Base-by-base conservation (phyloP, 2,329 filamentous ascomycete species). In the Metarhizium rileyi region DNA sequence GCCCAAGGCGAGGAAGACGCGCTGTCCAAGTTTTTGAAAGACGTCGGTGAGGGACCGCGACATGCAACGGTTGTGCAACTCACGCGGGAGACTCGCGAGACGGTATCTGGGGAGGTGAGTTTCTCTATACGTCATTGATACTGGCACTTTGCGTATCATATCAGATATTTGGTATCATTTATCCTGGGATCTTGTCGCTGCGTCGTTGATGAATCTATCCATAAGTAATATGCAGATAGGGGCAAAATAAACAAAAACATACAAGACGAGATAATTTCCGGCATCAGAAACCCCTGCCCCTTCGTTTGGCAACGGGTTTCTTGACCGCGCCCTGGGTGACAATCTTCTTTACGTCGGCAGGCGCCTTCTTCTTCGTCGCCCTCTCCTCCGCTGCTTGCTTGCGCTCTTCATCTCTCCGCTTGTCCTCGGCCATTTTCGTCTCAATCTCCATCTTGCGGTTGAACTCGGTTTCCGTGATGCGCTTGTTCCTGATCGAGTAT, bases 401-500 rank as follows among this genome's bases (percentile, higher is more conserved):
- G 55, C 74, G 72, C 53, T 79, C 73, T 57, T 86, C 78, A 54
- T 86, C 82, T 20, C 74, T 71, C 50, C 80, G 78, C 65, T 89
- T 88, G 63, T 96, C 90, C 55, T 86, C 83, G 1, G 86, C 89
- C 86, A 96, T 96, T 68, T 95, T 81, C 3, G 86, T 77, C 70
- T 96, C 90, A 54, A 96, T 90, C 68, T 96, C 90, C 77, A 95
- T 90, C 66, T 87, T 90, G 47, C 82, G 77, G 63, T 95, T 96
- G 65, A 95, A 95, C 65, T 96, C 91, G 16, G 83, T 84, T 70
- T 97, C 91, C 0, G 86, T 91, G 44, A 95, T 81, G 48, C 87
- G 80, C 68, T 90, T 91, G 60, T 95, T 87, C 25, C 87, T 77
- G 12, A 84, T 82, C 14, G 87, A 95, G 64, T 95, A 98, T 1